These are phyloP conservation scores for Trametes polyzona DNA, from an alignment of 1,284 basidiomycete species.

Conservation along the genomic window DNA sequence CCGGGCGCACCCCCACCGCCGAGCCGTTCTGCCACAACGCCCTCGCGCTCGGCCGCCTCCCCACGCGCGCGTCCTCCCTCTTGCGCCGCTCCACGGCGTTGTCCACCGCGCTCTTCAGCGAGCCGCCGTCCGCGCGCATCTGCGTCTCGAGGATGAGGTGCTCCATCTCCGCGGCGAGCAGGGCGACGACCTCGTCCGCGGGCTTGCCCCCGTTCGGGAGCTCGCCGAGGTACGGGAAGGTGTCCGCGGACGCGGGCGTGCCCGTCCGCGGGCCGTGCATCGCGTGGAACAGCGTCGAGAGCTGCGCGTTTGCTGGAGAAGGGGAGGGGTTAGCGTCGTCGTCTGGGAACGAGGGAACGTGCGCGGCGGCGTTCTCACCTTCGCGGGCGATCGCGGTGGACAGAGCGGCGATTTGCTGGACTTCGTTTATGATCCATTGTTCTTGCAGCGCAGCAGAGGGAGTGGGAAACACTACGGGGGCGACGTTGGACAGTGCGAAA, in stretches of 20 bases:
- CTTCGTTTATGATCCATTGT: conserved; percentile 11
- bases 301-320: conserved; percentile 17
- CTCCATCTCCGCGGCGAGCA: conserved; percentile 59
- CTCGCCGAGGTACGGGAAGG: conserved; percentile 25
- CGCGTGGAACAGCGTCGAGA: conserved; percentile 30
- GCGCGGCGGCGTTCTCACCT: conserved; percentile 37
- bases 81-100: conserved; percentile 25
- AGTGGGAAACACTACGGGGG: conserved; percentile 61
- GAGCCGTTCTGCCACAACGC: conserved; percentile 3
- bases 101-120: conserved; percentile 44
- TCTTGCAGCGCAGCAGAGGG: conserved; percentile 16
- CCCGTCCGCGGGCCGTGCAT: conserved; percentile 28
- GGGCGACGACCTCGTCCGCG: conserved; percentile 41
- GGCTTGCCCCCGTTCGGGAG: conserved; percentile 15
- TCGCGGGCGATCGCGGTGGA: conserved; percentile 49
- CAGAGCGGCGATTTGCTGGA: conserved; percentile 37
- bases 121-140: conserved; percentile 56
- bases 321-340: no score
- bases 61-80: conserved; percentile 1
- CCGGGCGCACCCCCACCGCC: background rate
- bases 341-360: background rate
- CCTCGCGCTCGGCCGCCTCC: background rate
- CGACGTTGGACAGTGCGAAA: conserved; percentile 70
- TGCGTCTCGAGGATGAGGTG: conserved; percentile 64
- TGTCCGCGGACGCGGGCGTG: conserved; percentile 20